These are phyloP conservation scores for Penicillium sp. DNA, from an alignment of 2,329 filamentous ascomycete genomes.

Conservation along the genomic window DNA sequence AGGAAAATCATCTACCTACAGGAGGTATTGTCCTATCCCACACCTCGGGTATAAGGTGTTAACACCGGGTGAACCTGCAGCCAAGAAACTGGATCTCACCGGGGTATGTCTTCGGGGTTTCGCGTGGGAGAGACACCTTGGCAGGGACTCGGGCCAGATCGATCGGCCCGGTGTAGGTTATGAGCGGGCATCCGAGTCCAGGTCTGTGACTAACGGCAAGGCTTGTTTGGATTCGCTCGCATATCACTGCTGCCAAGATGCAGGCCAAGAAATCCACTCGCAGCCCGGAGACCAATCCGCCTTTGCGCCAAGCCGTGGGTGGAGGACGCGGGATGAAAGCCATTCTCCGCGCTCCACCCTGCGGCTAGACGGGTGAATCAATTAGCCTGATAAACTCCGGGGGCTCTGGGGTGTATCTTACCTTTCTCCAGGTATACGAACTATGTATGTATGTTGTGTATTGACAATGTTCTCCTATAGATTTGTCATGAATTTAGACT, in stretches of 20 bases:
- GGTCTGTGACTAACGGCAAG: slow-evolving; percentile 1
- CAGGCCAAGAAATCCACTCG: slow-evolving; percentile 3
- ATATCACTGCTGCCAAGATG: slow-evolving; percentile 1
- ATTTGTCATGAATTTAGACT: neutral
- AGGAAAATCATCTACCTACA: neutral
- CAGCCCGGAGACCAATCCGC: neutral
- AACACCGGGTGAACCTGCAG: neutral
- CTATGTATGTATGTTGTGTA: neutral
- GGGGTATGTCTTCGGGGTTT: neutral
- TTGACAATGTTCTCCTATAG: too few relatives aligned
- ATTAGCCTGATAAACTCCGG: neutral
- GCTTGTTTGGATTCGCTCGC: slow-evolving; percentile 9
- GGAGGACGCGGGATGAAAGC: slow-evolving; percentile 1
- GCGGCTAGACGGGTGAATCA: neutral
- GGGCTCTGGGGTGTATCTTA: neutral
- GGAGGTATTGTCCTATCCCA: neutral
- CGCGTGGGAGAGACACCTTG: neutral
- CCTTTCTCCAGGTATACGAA: neutral
- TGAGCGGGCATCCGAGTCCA: neutral
- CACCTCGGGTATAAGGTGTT: neutral
- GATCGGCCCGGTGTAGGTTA: slow-evolving; percentile 1
- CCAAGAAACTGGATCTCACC: neutral
- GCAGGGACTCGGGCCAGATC: neutral
- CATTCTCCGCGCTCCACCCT: slow-evolving; percentile 1
- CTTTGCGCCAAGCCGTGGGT: neutral